Evolutionary conservation across 2,329 filamentous ascomycete species (phyloP).

Genomic region (Gaeumannomyces tritici): DNA sequence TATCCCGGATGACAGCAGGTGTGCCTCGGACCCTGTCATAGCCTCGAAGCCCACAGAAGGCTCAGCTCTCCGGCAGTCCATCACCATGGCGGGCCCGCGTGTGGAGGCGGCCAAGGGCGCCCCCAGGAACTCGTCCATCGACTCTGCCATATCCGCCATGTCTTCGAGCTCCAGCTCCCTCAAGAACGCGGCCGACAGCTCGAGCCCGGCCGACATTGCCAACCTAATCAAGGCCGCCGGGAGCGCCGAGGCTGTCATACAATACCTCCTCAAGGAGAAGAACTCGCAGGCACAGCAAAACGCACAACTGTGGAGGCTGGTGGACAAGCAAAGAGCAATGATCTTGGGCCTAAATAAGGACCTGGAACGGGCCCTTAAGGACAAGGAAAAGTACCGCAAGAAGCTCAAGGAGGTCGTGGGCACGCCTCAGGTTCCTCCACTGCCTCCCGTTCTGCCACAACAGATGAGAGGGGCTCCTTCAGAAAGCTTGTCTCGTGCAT

Average conservation of each 20-base stretch:
- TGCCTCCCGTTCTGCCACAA: constrained; percentile 7
- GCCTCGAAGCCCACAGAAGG: constrained; percentile 32
- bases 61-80: constrained; percentile 24
- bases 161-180: constrained; percentile 51
- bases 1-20: constrained; percentile 40
- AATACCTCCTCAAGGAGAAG: constrained; percentile 85
- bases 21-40: constrained; percentile 30
- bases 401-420: constrained; percentile 71
- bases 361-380: constrained; percentile 79
- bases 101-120: constrained; percentile 27
- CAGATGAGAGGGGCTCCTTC: not conserved
- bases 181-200: constrained; percentile 44
- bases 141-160: constrained; percentile 79
- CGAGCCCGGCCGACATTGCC: constrained; percentile 58
- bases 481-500: not conserved
- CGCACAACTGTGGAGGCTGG: constrained; percentile 83
- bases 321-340: constrained; percentile 93
- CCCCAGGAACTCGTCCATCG: constrained; percentile 78
- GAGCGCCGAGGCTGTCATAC: constrained; percentile 79
- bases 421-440: constrained; percentile 21
- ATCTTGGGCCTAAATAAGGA: constrained; percentile 92
- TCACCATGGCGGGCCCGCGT: constrained; percentile 38
- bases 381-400: constrained; percentile 88
- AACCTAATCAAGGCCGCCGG: constrained; percentile 75
- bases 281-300: constrained; percentile 83